Conservation (phyloP, 73 alveolate genomes). For the Paramecium tetraurelia region DNA sequence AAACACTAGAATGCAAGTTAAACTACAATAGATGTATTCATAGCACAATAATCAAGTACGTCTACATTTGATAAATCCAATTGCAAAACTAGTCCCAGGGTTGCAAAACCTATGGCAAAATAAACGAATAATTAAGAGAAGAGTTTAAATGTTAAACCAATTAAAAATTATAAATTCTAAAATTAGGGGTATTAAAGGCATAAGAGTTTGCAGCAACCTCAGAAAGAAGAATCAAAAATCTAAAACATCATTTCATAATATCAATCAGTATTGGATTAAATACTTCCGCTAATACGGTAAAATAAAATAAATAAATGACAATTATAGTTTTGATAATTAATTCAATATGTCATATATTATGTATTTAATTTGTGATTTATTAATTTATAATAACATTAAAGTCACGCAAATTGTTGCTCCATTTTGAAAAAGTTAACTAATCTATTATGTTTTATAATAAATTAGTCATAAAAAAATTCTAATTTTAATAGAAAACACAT, state of each 20-base stretch:
- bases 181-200: neutral
- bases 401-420: too few relatives aligned
- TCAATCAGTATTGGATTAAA: neutral
- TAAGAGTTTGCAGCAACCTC: neutral
- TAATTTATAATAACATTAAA: too few relatives aligned
- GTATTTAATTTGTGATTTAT: neutral
- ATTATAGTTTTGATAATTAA: neutral
- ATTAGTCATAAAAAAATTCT: neutral
- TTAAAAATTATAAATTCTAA: neutral
- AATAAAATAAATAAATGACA: neutral
- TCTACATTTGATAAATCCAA: neutral
- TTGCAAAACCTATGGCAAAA: neutral
- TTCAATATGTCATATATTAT: neutral
- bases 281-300: neutral
- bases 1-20: neutral
- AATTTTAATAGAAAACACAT: neutral
- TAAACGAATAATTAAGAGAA: neutral
- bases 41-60: neutral
- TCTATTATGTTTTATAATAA: too few relatives aligned
- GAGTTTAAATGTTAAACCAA: neutral
- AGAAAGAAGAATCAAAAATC: neutral
- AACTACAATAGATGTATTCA: neutral
- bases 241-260: neutral
- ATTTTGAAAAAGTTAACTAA: too few relatives aligned
- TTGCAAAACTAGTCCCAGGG: neutral